Conservation (phyloP, 371 early-diverging fungal species). For the Syncephalastrum racemosum region DNA sequence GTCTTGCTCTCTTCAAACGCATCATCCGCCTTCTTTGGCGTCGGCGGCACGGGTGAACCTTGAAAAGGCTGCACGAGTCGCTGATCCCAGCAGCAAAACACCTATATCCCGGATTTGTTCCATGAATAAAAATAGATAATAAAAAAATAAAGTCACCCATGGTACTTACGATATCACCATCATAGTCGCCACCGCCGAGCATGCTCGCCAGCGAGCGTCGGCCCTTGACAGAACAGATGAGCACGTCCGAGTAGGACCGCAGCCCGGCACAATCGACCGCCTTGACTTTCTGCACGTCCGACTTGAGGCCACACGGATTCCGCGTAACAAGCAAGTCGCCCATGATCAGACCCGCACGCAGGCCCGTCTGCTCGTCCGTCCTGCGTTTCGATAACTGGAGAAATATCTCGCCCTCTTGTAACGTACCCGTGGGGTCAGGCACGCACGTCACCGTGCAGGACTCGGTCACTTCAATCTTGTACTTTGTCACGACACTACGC, state of each 20-base stretch:
- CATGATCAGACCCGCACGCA: conserved; percentile 32
- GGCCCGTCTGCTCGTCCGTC: conserved; percentile 40
- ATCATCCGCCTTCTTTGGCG: conserved; percentile 16
- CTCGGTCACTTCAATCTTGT: conserved; percentile 39
- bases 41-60: conserved; percentile 19
- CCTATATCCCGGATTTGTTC: conserved; percentile 17
- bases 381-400: conserved; percentile 37
- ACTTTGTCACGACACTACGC: conserved; percentile 34
- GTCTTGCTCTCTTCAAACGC: conserved; percentile 34
- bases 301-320: conserved; percentile 46
- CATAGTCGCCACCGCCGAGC: conserved; percentile 54
- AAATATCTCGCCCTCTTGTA: conserved; percentile 39
- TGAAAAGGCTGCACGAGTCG: conserved; percentile 37
- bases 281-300: conserved; percentile 46
- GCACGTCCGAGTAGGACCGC: conserved; percentile 42
- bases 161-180: conserved; percentile 48
- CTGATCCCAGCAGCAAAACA: conserved; percentile 55
- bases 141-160: not conserved
- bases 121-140: not conserved
- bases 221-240: conserved; percentile 42
- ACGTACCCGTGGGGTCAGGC: conserved; percentile 44
- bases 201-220: conserved; percentile 42
- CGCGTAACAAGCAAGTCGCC: conserved; percentile 47
- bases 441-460: conserved; percentile 50
- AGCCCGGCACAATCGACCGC: conserved; percentile 39